Conservation (phyloP, 495 filamentous ascomycete genomes). For the Astrothelium subdiscretum region DNA sequence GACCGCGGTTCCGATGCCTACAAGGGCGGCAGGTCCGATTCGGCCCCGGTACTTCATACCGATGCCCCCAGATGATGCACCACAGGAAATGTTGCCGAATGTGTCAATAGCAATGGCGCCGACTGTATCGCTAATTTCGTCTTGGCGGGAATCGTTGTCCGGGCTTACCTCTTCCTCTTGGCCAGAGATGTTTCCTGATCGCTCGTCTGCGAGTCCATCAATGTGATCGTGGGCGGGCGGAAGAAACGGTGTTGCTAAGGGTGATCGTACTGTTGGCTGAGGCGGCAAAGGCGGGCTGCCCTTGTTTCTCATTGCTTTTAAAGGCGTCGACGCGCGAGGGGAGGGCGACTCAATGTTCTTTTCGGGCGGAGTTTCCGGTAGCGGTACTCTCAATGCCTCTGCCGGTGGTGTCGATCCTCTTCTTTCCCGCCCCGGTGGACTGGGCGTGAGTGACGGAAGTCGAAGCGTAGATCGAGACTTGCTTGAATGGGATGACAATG, state of each 20-base stretch:
- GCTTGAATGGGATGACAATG: not conserved
- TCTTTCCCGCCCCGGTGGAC: conserved; percentile 5
- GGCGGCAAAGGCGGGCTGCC: not conserved
- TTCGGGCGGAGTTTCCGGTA: conserved; percentile 9
- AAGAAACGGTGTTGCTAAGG: not conserved
- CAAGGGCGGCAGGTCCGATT: conserved; percentile 81
- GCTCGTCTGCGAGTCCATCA: not conserved
- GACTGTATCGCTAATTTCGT: conserved; percentile 77
- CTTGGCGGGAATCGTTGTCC: conserved; percentile 16
- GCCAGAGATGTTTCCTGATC: not conserved
- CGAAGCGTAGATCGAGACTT: conserved; percentile 6
- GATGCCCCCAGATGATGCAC: conserved; percentile 97
- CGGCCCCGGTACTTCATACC: conserved; percentile 94
- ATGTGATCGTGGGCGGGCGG: not conserved
- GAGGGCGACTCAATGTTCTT: conserved; percentile 7
- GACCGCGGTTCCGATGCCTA: conserved; percentile 80
- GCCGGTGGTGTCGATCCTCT: not conserved
- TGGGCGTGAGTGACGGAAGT: conserved; percentile 15
- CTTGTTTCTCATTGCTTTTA: conserved; percentile 4
- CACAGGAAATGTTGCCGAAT: conserved; percentile 80
- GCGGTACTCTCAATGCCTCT: conserved; percentile 3
- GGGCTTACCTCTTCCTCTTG: not conserved
- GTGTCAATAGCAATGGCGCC: conserved; percentile 86
- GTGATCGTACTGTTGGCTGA: not conserved
- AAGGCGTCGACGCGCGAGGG: conserved; percentile 6